A percentile compares a stretch with the other conserved stretches of the same genome.
Conservation (phyloP, 2,329 filamentous ascomycete species). For the Colletotrichum echinochloae region DNA sequence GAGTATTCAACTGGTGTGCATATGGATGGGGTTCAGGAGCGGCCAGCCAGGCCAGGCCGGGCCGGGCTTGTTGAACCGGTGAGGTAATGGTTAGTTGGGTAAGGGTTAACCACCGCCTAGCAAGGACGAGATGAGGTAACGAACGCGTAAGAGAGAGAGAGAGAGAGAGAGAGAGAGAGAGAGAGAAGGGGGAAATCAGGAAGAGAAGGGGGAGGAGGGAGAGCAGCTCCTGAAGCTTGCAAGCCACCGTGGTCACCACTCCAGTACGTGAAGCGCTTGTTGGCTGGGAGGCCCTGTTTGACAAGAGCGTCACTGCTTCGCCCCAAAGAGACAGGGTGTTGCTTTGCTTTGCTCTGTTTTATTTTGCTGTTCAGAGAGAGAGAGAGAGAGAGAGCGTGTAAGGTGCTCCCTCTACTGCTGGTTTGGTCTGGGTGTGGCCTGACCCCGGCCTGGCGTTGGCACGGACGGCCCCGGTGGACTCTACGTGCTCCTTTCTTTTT, state of each 20-base stretch:
- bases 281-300: slow-evolving; percentile 33
- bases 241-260: background rate
- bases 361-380: background rate
- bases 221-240: background rate
- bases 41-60: background rate
- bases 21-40: background rate
- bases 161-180: background rate
- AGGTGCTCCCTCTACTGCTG: background rate
- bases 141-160: background rate
- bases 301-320: slow-evolving; percentile 35
- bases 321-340: slow-evolving; percentile 14
- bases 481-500: slow-evolving; percentile 37
- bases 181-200: too few species aligned
- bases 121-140: background rate
- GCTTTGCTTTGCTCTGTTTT: background rate
- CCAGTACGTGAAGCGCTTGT: background rate
- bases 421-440: background rate
- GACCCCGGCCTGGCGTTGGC: slow-evolving; percentile 29
- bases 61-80: slow-evolving; percentile 1
- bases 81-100: background rate
- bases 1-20: background rate
- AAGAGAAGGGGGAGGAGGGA: too few species aligned
- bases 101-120: background rate
- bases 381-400: background rate
- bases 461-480: slow-evolving; percentile 37